phyloP scores from a whole-genome alignment of 352 stramenopile species.

The Phytopythium chamaehyphon region DNA sequence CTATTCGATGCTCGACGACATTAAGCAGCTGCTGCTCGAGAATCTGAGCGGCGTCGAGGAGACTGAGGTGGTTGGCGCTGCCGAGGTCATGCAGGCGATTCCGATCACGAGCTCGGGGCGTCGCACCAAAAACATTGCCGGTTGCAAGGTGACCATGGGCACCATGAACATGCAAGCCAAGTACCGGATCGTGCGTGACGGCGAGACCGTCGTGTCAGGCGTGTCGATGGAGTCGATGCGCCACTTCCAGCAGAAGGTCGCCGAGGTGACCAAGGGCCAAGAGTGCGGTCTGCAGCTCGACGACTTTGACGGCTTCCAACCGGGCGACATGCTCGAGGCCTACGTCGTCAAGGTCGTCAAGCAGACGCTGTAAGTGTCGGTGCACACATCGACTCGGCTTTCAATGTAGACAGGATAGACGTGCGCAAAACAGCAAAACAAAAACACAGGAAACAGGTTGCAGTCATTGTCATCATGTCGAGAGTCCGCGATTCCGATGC shows the following conservation, averaged over 20 bases:
- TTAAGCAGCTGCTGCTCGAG: constrained; percentile 72
- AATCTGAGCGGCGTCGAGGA: constrained; percentile 63
- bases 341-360: constrained; percentile 77
- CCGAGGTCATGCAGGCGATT: constrained; percentile 83
- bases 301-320: constrained; percentile 91
- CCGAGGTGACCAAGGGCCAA: constrained; percentile 90
- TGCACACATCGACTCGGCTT: no score
- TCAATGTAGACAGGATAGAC: no score
- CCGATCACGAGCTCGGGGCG: constrained; percentile 74
- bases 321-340: constrained; percentile 94
- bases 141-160: constrained; percentile 94
- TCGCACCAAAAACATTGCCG: constrained; percentile 93
- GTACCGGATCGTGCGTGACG: constrained; percentile 87
- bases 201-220: constrained; percentile 87
- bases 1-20: constrained; percentile 87
- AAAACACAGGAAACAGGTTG: no score
- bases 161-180: constrained; percentile 86
- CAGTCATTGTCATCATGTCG: no score
- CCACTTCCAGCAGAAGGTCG: constrained; percentile 92
- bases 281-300: constrained; percentile 98
- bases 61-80: constrained; percentile 60
- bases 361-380: constrained; percentile 34
- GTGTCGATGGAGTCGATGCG: constrained; percentile 82
- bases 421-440: no score
- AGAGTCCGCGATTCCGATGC: no score